Percentiles rank a stretch among this genome's conserved stretches.
These are phyloP conservation scores for Chrysochromulina parva DNA, from an alignment of 78 protist genomes.

Conservation along the genomic window DNA sequence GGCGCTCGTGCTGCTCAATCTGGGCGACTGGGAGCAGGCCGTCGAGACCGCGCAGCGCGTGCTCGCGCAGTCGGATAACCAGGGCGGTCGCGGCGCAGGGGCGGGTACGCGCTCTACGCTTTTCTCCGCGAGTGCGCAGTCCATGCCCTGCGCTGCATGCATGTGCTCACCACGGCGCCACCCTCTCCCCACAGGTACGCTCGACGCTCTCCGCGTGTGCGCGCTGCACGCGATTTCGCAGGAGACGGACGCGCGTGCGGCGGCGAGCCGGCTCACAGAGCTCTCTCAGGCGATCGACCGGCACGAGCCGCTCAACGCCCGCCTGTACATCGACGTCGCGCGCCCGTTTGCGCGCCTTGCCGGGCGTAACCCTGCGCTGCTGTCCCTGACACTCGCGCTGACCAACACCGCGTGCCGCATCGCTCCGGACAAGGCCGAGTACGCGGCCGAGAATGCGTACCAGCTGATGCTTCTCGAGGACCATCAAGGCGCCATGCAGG, in stretches of 20 bases:
- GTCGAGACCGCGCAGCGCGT: constrained; percentile 56
- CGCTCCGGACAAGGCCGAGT: background rate
- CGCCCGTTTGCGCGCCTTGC: constrained; percentile 28
- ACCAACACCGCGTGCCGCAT: constrained; percentile 18
- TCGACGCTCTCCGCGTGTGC: constrained; percentile 46
- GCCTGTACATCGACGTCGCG: background rate
- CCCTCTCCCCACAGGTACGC: too few relatives aligned
- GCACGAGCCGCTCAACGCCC: constrained; percentile 53
- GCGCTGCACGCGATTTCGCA: constrained; percentile 7
- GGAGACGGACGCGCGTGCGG: background rate
- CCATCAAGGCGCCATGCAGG: background rate
- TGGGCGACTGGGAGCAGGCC: constrained; percentile 70
- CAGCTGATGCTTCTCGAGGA: constrained; percentile 6
- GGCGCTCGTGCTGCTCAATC: constrained; percentile 24
- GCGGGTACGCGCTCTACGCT: too few relatives aligned
- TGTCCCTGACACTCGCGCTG: constrained; percentile 47
- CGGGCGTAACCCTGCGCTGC: background rate
- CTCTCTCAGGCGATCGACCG: constrained; percentile 36
- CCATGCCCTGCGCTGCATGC: too few relatives aligned
- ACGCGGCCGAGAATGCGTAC: constrained; percentile 24
- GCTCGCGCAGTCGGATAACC: background rate
- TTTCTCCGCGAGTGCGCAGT: too few relatives aligned
- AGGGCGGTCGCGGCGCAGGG: too few relatives aligned
- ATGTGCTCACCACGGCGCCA: too few relatives aligned
- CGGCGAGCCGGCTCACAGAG: background rate